Conservation (phyloP, 2,329 filamentous ascomycete genomes). For the Talaromyces marneffei region DNA sequence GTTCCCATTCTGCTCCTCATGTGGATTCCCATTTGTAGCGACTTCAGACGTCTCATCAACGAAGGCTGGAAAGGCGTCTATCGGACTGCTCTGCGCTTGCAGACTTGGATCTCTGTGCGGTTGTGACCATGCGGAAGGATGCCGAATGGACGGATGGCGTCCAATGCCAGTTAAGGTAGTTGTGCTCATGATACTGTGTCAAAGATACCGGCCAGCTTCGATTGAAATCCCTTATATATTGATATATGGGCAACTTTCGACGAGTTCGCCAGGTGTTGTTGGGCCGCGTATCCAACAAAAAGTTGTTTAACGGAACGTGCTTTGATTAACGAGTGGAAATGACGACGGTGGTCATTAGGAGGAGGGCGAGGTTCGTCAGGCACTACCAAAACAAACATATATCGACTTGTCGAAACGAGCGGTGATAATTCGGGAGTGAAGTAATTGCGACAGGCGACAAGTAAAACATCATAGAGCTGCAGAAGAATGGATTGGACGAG, state of each 20-base stretch:
- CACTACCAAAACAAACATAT: background rate
- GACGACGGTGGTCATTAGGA: constrained; percentile 7
- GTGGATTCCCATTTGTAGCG: constrained; percentile 13
- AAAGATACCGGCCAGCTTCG: background rate
- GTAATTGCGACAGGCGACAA: background rate
- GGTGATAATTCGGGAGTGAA: background rate
- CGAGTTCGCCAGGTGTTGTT: background rate
- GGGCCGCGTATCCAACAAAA: background rate
- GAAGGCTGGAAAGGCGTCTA: constrained; percentile 42
- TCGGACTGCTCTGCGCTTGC: constrained; percentile 30
- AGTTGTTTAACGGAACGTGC: background rate
- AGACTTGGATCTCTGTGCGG: constrained; percentile 23
- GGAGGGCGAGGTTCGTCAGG: background rate
- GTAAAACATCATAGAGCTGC: constrained; percentile 3
- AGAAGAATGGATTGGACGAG: background rate
- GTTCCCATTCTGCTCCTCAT: constrained; percentile 29
- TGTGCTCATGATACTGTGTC: constrained; percentile 30
- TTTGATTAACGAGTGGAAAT: background rate
- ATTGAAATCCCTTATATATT: background rate
- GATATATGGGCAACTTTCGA: background rate
- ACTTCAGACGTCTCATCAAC: constrained; percentile 33
- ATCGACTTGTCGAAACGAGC: background rate
- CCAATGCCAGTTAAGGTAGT: constrained; percentile 36
- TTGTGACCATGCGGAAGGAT: constrained; percentile 28
- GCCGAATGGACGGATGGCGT: constrained; percentile 35